Base-by-base conservation (phyloP, 768 basidiomycete genomes). In the Phaeotremella fagi region DNA sequence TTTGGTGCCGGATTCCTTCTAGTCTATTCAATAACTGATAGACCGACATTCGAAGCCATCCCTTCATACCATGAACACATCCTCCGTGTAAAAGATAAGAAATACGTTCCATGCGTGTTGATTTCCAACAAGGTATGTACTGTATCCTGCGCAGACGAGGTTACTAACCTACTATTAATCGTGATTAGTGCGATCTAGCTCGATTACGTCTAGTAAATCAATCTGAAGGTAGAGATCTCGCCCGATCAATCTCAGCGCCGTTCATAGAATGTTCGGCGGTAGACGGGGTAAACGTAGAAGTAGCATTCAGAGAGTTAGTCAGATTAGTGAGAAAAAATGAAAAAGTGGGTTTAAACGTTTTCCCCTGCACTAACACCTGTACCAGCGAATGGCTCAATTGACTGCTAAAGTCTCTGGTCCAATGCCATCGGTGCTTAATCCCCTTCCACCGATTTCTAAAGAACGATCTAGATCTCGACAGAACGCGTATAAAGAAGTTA, bases 181-280 rank as follows among this genome's bases (percentile, higher is more conserved):
- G 15, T 9, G 37, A 38, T 26, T 46, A 71, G 68, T 70, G 67
- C 51, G 68, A 72, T 52, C 53, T 68, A 16, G 53, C 50, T 3
- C 26, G 51, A 35, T 43, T 59, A 14, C 52, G 72, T 3, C 50
- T 55, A 27, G 68, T 74, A 4, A 63, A 60, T 14, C 61, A 63
- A 42, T n/a, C 54, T 2, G 73, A 73, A 64, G 73, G 72, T 12
- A 38, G 71, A 26, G 60, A 71, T 23, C 48, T 75, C 48, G 74
- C 74, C 2, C 57, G 60, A 26, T 63, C 66, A 22, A 66, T 78
- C 23, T 59, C 61, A 15, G 75, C 76, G 29, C 71, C 64, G 22
- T 78, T 77, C 55, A 76, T 78, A 47, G 78, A 79, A 59, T 77
- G 77, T 6, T 78, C 77, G 51, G 78, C 78, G 3, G 77, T 75